Evolutionary conservation across 116 monocot genomes (phyloP).

Genomic region (Phalaenopsis hybrid): DNA sequence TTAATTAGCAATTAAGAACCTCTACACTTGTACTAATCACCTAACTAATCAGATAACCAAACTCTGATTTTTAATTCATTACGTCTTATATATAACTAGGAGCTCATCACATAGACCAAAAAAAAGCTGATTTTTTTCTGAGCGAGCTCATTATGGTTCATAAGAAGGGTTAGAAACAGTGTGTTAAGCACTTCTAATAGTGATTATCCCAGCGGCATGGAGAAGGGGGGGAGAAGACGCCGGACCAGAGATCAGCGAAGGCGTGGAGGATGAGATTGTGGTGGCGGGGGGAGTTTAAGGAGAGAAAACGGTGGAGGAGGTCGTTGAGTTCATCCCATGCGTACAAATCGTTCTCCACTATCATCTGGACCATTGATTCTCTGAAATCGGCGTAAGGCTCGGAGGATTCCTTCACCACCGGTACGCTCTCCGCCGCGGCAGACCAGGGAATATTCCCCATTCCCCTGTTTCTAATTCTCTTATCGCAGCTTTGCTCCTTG

Average conservation of each 20-base stretch:
- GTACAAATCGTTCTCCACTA: slow-evolving; percentile 14
- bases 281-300: slow-evolving; percentile 9
- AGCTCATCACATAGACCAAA: neutral
- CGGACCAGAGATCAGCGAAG: slow-evolving; percentile 7
- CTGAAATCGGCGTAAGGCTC: slow-evolving; percentile 15
- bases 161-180: neutral
- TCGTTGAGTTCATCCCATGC: slow-evolving; percentile 11
- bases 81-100: neutral
- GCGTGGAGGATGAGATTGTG: slow-evolving; percentile 15
- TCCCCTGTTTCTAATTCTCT: neutral
- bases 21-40: neutral
- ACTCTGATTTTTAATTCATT: neutral
- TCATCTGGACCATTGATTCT: slow-evolving; percentile 17
- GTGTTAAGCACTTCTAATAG: neutral
- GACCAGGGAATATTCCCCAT: neutral
- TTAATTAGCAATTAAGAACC: neutral
- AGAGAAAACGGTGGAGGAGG: slow-evolving; percentile 13
- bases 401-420: slow-evolving; percentile 12
- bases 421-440: slow-evolving; percentile 6
- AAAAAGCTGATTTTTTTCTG: neutral
- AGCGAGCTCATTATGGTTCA: neutral
- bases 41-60: neutral
- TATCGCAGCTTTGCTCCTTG: neutral
- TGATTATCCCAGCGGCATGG: neutral
- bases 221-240: neutral